phyloP scores from a whole-genome alignment of 176 grass and related monocot genomes.

The Luzula sylvatica region DNA sequence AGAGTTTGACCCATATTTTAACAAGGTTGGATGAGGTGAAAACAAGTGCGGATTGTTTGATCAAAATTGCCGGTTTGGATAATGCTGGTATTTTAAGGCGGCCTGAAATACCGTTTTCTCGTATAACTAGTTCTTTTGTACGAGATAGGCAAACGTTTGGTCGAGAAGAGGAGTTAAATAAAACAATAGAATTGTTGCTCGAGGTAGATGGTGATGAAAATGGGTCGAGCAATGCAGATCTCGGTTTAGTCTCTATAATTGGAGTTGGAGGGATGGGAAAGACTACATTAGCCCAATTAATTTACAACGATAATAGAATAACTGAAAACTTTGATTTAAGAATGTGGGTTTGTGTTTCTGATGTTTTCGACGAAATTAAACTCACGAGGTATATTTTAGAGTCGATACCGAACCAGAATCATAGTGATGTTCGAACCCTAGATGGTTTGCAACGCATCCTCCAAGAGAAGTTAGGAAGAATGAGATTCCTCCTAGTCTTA shows the following conservation, averaged over 20 bases:
- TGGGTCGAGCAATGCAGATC: constrained; percentile 2
- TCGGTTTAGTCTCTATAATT: constrained; percentile 33
- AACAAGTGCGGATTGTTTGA: constrained; percentile 30
- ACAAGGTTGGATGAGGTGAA: constrained; percentile 38
- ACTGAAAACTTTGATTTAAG: constrained; percentile 25
- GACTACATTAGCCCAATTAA: constrained; percentile 41
- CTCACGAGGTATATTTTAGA: constrained; percentile 42
- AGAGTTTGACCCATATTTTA: constrained; percentile 30
- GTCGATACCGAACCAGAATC: constrained; percentile 25
- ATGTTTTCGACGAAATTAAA: constrained; percentile 26
- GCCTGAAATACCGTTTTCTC: constrained; percentile 10
- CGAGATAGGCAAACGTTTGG: constrained; percentile 30
- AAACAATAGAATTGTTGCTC: constrained; percentile 26
- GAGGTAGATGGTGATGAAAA: constrained; percentile 5
- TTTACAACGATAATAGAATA: constrained; percentile 38
- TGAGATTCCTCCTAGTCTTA: constrained; percentile 44
- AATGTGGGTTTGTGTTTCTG: constrained; percentile 48
- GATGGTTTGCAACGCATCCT: constrained; percentile 25
- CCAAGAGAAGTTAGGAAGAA: constrained; percentile 19
- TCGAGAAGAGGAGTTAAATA: constrained; percentile 30
- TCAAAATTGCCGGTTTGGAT: constrained; percentile 30
- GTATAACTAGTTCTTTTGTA: constrained; percentile 27
- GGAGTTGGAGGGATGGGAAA: constrained; percentile 53
- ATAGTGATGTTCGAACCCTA: constrained; percentile 4
- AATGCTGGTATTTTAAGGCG: constrained; percentile 18